Base-by-base conservation (phyloP, 139 green algal species). In the Pseudopediastrum boryanum region DNA sequence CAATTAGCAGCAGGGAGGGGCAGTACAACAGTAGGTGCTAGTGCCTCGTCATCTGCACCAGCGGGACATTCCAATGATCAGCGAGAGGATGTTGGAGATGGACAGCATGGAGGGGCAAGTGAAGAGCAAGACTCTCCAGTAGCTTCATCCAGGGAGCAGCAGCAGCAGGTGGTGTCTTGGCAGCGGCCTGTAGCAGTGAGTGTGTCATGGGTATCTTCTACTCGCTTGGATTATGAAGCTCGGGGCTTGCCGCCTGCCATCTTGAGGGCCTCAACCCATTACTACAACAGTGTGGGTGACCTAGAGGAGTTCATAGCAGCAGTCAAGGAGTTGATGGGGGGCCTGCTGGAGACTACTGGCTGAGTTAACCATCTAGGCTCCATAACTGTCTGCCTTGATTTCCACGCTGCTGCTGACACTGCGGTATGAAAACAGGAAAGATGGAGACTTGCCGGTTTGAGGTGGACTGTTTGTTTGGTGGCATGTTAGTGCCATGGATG, bases 211-310 rank as follows among this genome's bases (percentile, higher is more conserved):
- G 35, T 69, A 10, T 31, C 73, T 42, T 92, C 85, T 21, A 90
- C 76, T 2, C 71, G 85, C 19, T 16, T 92, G 4, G 86, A 93
- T 51, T 91, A 93, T 78, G 84, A 90, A 25, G 35, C 33, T 0
- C 65, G 83, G 19, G 65, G 80, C 4, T 25, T 95, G 29, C 1
- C 71, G 2, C 12, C 42, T 12, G 65, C 68, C 4, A 82, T 92
- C 4, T 69, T 94, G 29, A 66, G 91, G 23, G 88, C 88, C 3
- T 90, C 80, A 7, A 85, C 94, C 42, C 87, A 92, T 52, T 92
- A 90, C 67, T 94, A 91, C 78, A 95, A 94, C 70, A 87, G 59
- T 5, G 77, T 87, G 25, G 36, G 54, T 7, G 89, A 95, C 62
- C 21, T 94, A 2, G 39, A 89, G 8, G 29, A 16, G 23, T 63